Evolutionary conservation across 2,329 filamentous ascomycete genomes (phyloP).

Genomic region (Penicillium sp.): DNA sequence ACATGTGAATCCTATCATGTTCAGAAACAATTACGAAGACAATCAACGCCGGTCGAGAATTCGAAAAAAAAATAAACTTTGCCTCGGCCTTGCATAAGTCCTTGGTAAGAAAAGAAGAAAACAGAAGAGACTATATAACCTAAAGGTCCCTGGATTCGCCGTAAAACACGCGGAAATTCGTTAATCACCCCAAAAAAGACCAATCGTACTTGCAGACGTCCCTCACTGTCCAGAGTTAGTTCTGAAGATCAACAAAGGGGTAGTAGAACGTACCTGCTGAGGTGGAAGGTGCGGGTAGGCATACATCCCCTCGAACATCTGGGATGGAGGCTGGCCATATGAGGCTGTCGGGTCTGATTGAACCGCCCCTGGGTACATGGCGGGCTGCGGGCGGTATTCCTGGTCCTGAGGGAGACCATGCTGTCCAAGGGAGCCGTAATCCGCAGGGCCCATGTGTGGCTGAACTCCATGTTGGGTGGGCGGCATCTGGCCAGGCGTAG

Average conservation of each 20-base stretch:
- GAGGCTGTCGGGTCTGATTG: constrained; percentile 68
- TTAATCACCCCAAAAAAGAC: constrained; percentile 8
- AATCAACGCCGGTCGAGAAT: background rate
- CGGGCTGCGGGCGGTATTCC: constrained; percentile 75
- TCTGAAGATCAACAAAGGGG: background rate
- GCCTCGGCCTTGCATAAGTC: constrained; percentile 2
- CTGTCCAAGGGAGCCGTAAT: constrained; percentile 59
- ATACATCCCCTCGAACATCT: constrained; percentile 89
- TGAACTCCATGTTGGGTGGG: constrained; percentile 49
- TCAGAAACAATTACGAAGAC: constrained; percentile 5
- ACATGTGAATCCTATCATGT: constrained; percentile 2
- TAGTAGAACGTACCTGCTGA: constrained; percentile 66
- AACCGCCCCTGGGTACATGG: constrained; percentile 79
- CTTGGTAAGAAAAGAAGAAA: constrained; percentile 3
- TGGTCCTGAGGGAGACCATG: constrained; percentile 67
- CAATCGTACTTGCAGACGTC: background rate
- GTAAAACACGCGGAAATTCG: constrained; percentile 10
- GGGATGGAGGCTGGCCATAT: constrained; percentile 71
- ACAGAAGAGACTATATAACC: constrained; percentile 7
- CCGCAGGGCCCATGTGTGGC: constrained; percentile 57
- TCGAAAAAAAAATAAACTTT: background rate
- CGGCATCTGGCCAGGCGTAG: constrained; percentile 39
- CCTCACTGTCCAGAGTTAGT: constrained; percentile 8
- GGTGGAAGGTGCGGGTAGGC: constrained; percentile 74
- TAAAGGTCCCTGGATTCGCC: constrained; percentile 16